Conservation (phyloP, 2,329 filamentous ascomycete species). For the Phialophora macrospora region DNA sequence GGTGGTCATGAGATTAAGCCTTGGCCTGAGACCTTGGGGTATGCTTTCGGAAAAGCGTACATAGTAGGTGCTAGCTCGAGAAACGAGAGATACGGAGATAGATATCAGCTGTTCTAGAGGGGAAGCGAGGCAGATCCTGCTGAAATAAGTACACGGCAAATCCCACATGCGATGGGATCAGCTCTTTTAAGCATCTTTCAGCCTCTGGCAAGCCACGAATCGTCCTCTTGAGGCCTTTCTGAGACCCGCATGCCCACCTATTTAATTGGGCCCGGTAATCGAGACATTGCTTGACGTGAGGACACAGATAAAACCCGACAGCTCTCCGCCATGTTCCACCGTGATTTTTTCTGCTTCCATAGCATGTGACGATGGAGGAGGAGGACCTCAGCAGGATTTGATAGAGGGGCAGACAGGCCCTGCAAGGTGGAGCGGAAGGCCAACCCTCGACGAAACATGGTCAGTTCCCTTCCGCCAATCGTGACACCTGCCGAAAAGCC, state of each 20-base stretch:
- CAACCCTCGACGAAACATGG: slow-evolving; percentile 19
- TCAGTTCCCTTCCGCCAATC: slow-evolving; percentile 21
- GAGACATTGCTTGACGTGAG: background rate
- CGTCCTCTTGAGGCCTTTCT: background rate
- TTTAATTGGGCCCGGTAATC: background rate
- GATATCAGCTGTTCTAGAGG: slow-evolving; percentile 12
- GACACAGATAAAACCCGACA: slow-evolving; percentile 8
- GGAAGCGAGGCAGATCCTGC: slow-evolving; percentile 8
- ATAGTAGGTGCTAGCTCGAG: slow-evolving; percentile 11
- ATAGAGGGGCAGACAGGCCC: slow-evolving; percentile 14
- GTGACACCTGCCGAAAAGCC: slow-evolving; percentile 14
- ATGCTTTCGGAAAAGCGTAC: slow-evolving; percentile 16
- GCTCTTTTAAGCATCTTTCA: slow-evolving; percentile 16
- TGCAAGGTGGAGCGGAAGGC: slow-evolving; percentile 9
- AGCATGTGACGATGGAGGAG: slow-evolving; percentile 10
- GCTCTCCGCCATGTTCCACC: slow-evolving; percentile 3
- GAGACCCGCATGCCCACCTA: slow-evolving; percentile 8
- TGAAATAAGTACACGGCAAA: slow-evolving; percentile 18
- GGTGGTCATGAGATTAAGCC: slow-evolving; percentile 29
- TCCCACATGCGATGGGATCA: slow-evolving; percentile 17
- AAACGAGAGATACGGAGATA: slow-evolving; percentile 21
- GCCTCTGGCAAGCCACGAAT: background rate
- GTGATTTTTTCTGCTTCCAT: background rate
- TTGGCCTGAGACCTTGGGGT: slow-evolving; percentile 11
- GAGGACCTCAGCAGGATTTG: background rate